phyloP scores from a whole-genome alignment of 164 flowering plant species.

The Taxillus chinensis region DNA sequence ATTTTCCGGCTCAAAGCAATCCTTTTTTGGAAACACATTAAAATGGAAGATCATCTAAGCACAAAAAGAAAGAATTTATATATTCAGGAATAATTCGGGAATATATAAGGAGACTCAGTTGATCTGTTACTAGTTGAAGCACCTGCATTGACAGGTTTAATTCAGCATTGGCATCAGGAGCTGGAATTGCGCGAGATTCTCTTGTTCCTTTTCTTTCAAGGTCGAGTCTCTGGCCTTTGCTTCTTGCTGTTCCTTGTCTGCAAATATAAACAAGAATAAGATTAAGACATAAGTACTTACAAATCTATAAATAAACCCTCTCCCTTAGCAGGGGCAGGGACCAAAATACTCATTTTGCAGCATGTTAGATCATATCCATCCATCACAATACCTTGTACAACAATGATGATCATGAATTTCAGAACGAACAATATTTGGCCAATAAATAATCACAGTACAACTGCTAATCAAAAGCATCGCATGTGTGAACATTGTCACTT shows the following conservation, averaged over 20 bases:
- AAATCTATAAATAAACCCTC: too few relatives aligned
- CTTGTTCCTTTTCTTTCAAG: constrained; percentile 57
- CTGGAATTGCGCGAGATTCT: constrained; percentile 82
- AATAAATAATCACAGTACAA: not conserved
- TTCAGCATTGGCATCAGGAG: constrained; percentile 98
- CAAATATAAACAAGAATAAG: not conserved
- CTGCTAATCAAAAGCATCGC: too few relatives aligned
- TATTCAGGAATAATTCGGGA: too few relatives aligned
- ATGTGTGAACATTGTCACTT: too few relatives aligned
- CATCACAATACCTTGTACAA: not conserved
- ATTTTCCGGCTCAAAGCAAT: too few relatives aligned
- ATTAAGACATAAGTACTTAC: too few relatives aligned
- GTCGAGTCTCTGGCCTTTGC: constrained; percentile 51
- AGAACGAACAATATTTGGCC: not conserved
- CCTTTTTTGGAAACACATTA: too few relatives aligned
- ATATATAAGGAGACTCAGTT: too few relatives aligned
- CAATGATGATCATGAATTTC: constrained; percentile 2
- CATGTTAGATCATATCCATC: not conserved
- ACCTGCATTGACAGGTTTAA: constrained; percentile 82
- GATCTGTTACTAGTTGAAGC: not conserved
- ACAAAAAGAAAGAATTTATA: too few relatives aligned
- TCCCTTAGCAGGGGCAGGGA: too few relatives aligned
- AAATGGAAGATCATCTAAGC: too few relatives aligned
- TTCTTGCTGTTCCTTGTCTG: constrained; percentile 63
- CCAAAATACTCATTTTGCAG: not conserved